A percentile compares a stretch with the other conserved stretches of the same genome.
phyloP scores from a whole-genome alignment of 2,329 filamentous ascomycete species.

The Apiospora phragmitis region DNA sequence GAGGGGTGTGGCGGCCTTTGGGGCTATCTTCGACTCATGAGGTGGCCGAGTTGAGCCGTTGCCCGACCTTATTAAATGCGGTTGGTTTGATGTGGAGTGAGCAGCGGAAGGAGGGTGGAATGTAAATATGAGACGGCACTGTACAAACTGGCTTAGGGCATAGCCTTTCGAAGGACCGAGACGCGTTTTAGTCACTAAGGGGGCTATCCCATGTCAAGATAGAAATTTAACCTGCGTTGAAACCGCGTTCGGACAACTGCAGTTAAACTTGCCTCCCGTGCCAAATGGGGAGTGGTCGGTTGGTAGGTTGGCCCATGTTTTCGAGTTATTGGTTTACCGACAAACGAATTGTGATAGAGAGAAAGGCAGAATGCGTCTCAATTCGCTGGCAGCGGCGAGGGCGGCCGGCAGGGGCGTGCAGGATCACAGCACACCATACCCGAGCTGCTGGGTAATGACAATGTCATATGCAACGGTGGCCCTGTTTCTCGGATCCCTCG shows the following conservation, averaged over 20 bases:
- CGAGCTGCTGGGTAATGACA: background rate
- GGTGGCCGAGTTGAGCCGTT: background rate
- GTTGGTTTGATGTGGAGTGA: background rate
- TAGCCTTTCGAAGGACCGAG: background rate
- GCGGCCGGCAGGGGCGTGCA: background rate
- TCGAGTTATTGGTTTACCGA: background rate
- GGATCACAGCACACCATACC: background rate
- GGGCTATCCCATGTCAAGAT: background rate
- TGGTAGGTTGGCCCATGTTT: background rate
- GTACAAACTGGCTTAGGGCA: background rate
- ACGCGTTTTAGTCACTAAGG: background rate
- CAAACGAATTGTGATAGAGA: background rate
- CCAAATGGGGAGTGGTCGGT: background rate
- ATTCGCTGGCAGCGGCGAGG: background rate
- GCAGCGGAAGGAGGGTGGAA: background rate
- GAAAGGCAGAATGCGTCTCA: background rate
- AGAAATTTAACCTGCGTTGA: background rate
- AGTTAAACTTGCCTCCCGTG: background rate
- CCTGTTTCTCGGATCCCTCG: background rate
- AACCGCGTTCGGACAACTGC: background rate
- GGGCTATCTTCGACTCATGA: constrained; percentile 36
- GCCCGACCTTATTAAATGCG: background rate
- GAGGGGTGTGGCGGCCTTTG: constrained; percentile 34
- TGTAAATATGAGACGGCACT: background rate
- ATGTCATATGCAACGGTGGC: background rate